Base-by-base conservation (phyloP, 345 rosid species). In the Pistacia vera region DNA sequence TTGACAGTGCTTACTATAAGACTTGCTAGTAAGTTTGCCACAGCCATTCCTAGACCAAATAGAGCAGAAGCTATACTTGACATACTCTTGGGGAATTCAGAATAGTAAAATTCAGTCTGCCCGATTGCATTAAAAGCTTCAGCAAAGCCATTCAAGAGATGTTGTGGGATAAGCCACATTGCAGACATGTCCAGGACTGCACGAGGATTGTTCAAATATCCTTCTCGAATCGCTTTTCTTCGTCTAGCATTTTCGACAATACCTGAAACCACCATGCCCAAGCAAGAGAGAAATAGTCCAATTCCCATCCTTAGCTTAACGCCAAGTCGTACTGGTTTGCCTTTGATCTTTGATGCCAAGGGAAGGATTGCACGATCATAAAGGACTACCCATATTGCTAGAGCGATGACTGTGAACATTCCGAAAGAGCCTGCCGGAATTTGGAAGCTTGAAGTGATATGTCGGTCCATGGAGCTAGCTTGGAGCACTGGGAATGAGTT, bases 21-120 rank as follows among this genome's bases (percentile, higher is more conserved):
- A 56, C 91, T 91, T 1, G 94, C 90, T 55, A 92, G 66, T 79
- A 90, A 73, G 85, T 82, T 88, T 10, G 94, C 93, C 60, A 86
- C 88, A 0, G 91, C 97, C 85, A 84, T 73, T 63, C 92, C 97
- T 18, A 92, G 77, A 65, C 92, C 89, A 18, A 83, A 87, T 36
- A 94, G 73, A 59, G 87, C 78, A 14, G 93, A 79, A 0, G 97
- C 97, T 5, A 94, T 84, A 61, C 91, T 90, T 9, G 97, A 88
- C 95, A 94, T 92, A 63, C 84, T 84, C 76, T 88, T 90, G 1
- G 98, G 98, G 77, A 94, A 81, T 86, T 94, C 96, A 1, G 88
- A 79, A 70, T 94, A 90, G 81, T 79, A 94, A 76, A 94, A 92
- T 77, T 92, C 97, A 0, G 91, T 91, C 69, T 89, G 97, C 22